These are phyloP conservation scores for Carallia brachiata DNA, from an alignment of 345 rosid species.

Conservation along the genomic window DNA sequence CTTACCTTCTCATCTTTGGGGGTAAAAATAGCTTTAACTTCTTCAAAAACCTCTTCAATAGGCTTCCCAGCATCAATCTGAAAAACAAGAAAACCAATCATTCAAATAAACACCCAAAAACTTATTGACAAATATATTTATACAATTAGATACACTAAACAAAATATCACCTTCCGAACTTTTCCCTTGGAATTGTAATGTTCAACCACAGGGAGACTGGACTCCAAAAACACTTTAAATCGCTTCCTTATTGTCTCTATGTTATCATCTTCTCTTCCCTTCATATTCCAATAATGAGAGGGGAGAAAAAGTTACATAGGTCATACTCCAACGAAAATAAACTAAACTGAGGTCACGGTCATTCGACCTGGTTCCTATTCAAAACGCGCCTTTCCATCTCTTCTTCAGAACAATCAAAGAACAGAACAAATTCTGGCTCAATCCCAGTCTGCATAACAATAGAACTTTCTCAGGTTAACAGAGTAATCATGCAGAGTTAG, in stretches of 20 bases:
- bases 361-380: conserved; percentile 18
- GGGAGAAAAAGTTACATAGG: background rate
- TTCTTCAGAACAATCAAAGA: conserved; percentile 23
- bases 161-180: conserved; percentile 4
- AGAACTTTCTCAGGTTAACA: background rate
- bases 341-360: background rate
- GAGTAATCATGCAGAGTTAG: background rate
- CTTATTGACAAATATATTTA: background rate
- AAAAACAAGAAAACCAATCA: background rate
- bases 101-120: background rate
- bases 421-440: conserved; percentile 18
- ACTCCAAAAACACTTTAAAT: conserved; percentile 14
- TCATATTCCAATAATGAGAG: background rate
- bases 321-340: background rate
- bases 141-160: background rate
- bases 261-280: conserved; percentile 26
- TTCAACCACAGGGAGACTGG: conserved; percentile 14
- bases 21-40: background rate
- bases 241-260: conserved; percentile 16
- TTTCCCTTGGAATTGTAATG: conserved; percentile 11
- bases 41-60: conserved; percentile 16
- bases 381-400: conserved; percentile 13
- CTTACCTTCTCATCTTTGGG: conserved; percentile 49
- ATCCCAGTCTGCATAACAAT: conserved; percentile 9
- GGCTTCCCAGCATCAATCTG: conserved; percentile 22